Evolutionary conservation across 805 yeast genomes (phyloP), one percentile per base, ranked within the genome.

Genomic region (Pichia cabralensis): DNA sequence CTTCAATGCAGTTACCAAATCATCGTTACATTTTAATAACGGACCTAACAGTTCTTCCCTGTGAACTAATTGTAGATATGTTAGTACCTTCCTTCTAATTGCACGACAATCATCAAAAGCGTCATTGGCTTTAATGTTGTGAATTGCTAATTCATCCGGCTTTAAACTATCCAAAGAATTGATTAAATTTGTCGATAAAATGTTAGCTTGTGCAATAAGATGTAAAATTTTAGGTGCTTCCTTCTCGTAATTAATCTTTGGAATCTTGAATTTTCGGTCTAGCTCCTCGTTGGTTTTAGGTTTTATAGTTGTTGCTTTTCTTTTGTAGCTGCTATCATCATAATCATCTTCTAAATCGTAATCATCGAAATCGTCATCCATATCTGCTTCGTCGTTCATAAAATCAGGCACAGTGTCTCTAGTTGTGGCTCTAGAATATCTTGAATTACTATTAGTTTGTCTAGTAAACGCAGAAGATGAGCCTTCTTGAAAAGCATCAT

Each of bases 31-130:
- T 46, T 74, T 79, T 38, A 92, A 74, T 42, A 92, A 66, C 28
- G 84, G 70, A n/a, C 96, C 97, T 42, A 92, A 59, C 41, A 76
- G 80, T 49, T 84, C 95, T 43, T 88, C 96, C 39, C 76, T 76
- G 28, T 83, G 80, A 26, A 86, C 84, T 33, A 74, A 65, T 58
- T 92, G 97, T 44, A 92, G 66, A 53, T 86, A 86, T 42, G 85
- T 64, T 43, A 92, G 64, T 12, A 92, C 74, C 47, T 75, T 77
- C 40, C 95, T 69, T 53, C 98, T 73, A 34, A 81, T 69, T 7
- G 69, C 61, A 40, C 89, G 71, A 47, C 94, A 81, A 54, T 75
- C 68, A 39, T 83, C 80, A 51, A 89, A 89, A 35, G 73, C 71
- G 19, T 62, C 62, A n/a, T 74, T 68, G 9, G 80, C 75, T 32